Evolutionary conservation across 495 filamentous ascomycete species (phyloP).

Genomic region (Hypoxylon trugodes): DNA sequence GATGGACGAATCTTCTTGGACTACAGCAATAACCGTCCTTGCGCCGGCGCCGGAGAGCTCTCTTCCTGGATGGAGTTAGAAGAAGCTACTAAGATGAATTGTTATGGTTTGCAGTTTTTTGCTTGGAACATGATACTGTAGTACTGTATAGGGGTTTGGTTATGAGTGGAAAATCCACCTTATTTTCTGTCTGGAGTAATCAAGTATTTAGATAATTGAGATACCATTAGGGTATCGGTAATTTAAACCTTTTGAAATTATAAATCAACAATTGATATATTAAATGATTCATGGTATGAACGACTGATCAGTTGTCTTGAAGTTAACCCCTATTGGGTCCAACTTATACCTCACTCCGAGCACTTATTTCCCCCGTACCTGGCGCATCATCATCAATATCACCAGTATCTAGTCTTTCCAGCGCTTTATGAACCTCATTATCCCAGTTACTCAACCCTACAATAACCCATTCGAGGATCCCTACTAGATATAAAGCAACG

Average conservation of each 20-base stretch:
- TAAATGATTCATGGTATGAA: no score
- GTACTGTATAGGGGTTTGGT: constrained; percentile 9
- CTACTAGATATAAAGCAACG: constrained; percentile 86
- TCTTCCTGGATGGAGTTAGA: background rate
- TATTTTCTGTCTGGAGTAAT: constrained; percentile 17
- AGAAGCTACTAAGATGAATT: background rate
- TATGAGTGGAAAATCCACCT: constrained; percentile 12
- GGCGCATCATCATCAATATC: constrained; percentile 12
- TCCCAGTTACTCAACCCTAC: constrained; percentile 84
- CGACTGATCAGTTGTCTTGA: no score
- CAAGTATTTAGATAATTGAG: constrained; percentile 26
- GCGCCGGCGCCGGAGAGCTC: background rate
- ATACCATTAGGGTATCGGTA: constrained; percentile 28
- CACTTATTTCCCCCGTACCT: background rate
- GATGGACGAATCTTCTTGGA: background rate
- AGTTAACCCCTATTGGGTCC: background rate
- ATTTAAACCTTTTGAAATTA: constrained; percentile 5
- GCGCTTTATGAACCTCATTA: constrained; percentile 75
- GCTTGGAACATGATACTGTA: constrained; percentile 6
- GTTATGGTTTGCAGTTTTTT: background rate
- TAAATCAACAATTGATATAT: background rate
- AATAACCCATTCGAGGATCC: constrained; percentile 79
- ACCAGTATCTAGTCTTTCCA: constrained; percentile 75
- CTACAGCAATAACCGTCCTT: background rate
- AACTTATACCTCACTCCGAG: constrained; percentile 17